Conservation (phyloP, 768 basidiomycete species). For the Pulveroboletus sp. region DNA sequence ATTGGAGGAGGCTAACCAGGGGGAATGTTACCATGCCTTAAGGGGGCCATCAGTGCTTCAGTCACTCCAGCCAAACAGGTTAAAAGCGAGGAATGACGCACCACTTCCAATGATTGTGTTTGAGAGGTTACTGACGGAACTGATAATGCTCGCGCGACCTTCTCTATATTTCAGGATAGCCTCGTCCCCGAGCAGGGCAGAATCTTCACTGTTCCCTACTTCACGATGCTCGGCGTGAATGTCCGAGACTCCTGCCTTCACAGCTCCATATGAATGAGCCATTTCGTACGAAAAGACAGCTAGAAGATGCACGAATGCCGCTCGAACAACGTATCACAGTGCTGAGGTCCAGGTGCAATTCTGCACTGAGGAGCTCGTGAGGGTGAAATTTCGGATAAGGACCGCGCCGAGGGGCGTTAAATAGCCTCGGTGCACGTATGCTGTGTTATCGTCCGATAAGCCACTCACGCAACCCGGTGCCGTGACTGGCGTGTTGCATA, state of each 20-base stretch:
- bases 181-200: constrained; percentile 55
- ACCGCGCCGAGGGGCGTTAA: background rate
- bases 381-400: background rate
- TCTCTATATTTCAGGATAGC: constrained; percentile 36
- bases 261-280: constrained; percentile 69
- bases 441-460: background rate
- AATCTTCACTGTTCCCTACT: constrained; percentile 44
- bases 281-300: constrained; percentile 41
- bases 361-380: background rate
- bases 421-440: too few relatives aligned
- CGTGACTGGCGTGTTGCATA: too few relatives aligned
- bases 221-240: constrained; percentile 4
- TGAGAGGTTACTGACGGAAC: constrained; percentile 74
- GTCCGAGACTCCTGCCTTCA: constrained; percentile 33
- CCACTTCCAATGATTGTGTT: constrained; percentile 95
- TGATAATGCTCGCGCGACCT: constrained; percentile 67
- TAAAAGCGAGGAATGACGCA: constrained; percentile 31
- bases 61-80: background rate
- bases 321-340: background rate
- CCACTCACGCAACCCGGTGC: too few relatives aligned
- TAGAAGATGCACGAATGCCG: background rate
- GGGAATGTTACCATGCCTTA: constrained; percentile 89
- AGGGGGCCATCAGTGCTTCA: background rate
- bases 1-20: constrained; percentile 47
- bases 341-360: background rate